Conservation (phyloP, 208 protist genomes). For the Pavlovales sp. region DNA sequence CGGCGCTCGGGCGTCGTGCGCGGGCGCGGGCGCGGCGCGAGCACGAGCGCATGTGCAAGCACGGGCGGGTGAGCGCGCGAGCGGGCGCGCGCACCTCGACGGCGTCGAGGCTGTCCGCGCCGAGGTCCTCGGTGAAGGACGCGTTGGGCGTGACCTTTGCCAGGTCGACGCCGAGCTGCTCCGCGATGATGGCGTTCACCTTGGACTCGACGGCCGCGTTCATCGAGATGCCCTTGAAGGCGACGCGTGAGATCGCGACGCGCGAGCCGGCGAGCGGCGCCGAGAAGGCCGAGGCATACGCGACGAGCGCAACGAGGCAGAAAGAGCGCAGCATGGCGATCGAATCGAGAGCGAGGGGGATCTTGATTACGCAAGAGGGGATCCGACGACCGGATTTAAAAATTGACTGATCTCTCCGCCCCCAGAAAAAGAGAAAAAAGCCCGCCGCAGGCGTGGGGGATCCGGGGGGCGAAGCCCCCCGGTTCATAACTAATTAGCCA, state of each 20-base stretch:
- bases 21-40: too few species aligned
- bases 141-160: neutral
- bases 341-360: too few species aligned
- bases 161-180: slow-evolving; percentile 38
- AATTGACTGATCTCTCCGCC: too few species aligned
- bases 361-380: too few species aligned
- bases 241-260: neutral
- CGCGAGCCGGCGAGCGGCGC: neutral
- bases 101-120: slow-evolving; percentile 31
- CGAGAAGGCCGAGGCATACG: neutral
- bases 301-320: neutral
- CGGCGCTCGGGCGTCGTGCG: too few species aligned
- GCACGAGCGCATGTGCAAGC: too few species aligned
- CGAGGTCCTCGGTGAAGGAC: slow-evolving; percentile 37
- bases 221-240: neutral
- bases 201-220: slow-evolving; percentile 11
- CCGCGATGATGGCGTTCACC: slow-evolving; percentile 40
- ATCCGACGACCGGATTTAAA: too few species aligned
- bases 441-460: too few species aligned
- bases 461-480: too few species aligned
- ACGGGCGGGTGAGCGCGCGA: too few species aligned
- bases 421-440: too few species aligned
- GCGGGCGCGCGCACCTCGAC: neutral
- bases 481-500: too few species aligned
- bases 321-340: neutral